Evolutionary conservation across 805 yeast genomes (phyloP), one percentile per base, ranked within the genome.

Genomic region (Torulaspora maleeae): DNA sequence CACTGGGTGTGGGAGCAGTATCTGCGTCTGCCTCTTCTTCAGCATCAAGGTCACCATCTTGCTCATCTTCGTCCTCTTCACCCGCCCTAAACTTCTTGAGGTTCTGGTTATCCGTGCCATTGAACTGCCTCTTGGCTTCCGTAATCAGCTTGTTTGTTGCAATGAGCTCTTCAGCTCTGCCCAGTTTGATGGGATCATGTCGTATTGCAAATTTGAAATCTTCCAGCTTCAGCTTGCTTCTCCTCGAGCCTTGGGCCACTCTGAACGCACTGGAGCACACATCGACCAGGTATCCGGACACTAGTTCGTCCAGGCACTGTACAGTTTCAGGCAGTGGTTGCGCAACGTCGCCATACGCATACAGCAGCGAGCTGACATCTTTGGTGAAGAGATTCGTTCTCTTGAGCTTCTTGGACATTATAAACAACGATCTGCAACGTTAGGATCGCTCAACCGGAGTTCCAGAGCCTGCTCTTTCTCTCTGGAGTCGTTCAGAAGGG

Each of bases 271-370:
- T 75, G 51, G 78, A 67, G 67, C 87, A 71, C 9, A 83, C 71
- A 55, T 79, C 83, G 3, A 77, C 73, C 33, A 84, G 63, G 60
- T 83, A 85, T 33, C 77, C 78, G 9, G 82, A 76, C 8, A 84
- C 72, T 5, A 83, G 71, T 50, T 84, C 91, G 53, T 84, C 91
- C 27, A 84, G 58, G 3, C 78, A 76, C 27, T 80, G 79, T 1
- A 81, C 78, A 0, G 86, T 80, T 46, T 82, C 86, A 10, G 77
- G 73, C 36, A 78, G 69, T 1, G 91, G 91, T 36, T 79, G 73
- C n/a, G 76, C 66, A 2, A 77, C 82, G 56, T 84, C 91, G 1
- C 91, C 91, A 60, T 75, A 83, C 0, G 89, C 89, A 52, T 78
- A 84, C 44, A 84, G 63, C 39, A 84, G 61, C 0, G 84, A 73